These are phyloP conservation scores for Triangularia verruculosa DNA, from an alignment of 2,329 filamentous ascomycete genomes.

Conservation along the genomic window DNA sequence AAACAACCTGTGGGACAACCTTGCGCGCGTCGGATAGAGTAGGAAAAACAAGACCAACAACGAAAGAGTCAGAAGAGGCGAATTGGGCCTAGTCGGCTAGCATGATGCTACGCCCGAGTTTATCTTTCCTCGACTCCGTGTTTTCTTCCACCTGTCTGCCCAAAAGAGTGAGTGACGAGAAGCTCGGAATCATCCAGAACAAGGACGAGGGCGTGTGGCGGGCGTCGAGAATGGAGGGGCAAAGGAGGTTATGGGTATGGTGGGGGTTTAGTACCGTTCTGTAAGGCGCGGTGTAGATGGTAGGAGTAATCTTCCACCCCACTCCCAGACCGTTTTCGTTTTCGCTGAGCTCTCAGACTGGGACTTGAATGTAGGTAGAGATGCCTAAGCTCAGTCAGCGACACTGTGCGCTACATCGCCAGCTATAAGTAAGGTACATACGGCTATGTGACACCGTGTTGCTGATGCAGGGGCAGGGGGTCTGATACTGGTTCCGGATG, in stretches of 20 bases:
- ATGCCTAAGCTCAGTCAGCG: neutral
- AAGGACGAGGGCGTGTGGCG: neutral
- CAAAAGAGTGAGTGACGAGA: neutral
- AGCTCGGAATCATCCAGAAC: neutral
- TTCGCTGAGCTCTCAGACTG: neutral
- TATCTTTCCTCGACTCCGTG: neutral
- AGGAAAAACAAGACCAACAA: constrained; percentile 3
- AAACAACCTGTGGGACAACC: neutral
- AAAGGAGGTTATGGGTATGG: neutral
- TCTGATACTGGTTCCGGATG: neutral
- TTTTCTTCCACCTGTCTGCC: neutral
- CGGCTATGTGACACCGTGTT: neutral
- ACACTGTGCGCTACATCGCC: neutral
- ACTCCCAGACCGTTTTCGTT: neutral
- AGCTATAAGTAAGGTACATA: neutral
- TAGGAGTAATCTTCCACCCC: neutral
- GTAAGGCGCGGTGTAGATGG: neutral
- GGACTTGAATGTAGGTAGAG: neutral
- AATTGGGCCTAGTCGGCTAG: constrained; percentile 4
- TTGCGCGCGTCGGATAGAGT: neutral
- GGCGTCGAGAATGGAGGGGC: neutral
- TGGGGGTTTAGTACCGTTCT: neutral
- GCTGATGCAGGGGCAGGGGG: neutral
- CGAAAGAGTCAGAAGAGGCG: constrained; percentile 7
- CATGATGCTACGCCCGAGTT: constrained; percentile 4